Evolutionary conservation across 192 early-diverging fungal species (phyloP), one percentile per base, ranked within the genome.

Genomic region (Linnemannia zychae): DNA sequence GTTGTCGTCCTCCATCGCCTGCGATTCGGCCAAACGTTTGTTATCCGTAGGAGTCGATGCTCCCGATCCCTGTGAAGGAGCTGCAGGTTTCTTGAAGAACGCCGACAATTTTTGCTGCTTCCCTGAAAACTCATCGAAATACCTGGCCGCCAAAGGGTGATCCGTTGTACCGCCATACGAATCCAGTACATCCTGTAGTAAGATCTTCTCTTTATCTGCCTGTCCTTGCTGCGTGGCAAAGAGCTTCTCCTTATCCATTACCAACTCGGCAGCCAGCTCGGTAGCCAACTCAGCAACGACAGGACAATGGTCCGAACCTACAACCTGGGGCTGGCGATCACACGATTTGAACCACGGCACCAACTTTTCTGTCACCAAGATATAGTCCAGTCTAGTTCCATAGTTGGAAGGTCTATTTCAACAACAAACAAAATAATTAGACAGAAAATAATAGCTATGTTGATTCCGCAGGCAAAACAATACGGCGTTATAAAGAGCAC

Each of bases 291-390:
- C 90, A 0, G 79, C 85, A 44, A 88, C 78, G 2, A 96, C 94
- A 2, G 95, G 96, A 75, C 96, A 97, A 79, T 97, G 96, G 84
- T 97, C 96, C 20, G 93, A 94, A 12, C 96, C 96, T 67, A 92
- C 81, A 17, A 96, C 79, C 2, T 91, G 73, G 11, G 92, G 88
- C 44, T 92, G 81, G 6, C 95, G 88, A 60, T 93, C 81, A 33
- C 93, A 89, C 31, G 77, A 88, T n/a, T 85, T 86, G 69, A 96
- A 88, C 92, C 91, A 94, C 16, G 90, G 88, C 1, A 90, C 31
- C 2, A 97, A 78, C 1, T 70, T 88, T 24, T 79, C 67, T 12
- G 91, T 89, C 0, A 88, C 87, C 16, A 96, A 84, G 38, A 96
- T 88, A 75, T 95, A 97, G 74, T 97, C 96, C 50, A 97, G 87